These are phyloP conservation scores for Myxozyma mucilagina DNA, from an alignment of 805 yeast genomes.

Conservation along the genomic window DNA sequence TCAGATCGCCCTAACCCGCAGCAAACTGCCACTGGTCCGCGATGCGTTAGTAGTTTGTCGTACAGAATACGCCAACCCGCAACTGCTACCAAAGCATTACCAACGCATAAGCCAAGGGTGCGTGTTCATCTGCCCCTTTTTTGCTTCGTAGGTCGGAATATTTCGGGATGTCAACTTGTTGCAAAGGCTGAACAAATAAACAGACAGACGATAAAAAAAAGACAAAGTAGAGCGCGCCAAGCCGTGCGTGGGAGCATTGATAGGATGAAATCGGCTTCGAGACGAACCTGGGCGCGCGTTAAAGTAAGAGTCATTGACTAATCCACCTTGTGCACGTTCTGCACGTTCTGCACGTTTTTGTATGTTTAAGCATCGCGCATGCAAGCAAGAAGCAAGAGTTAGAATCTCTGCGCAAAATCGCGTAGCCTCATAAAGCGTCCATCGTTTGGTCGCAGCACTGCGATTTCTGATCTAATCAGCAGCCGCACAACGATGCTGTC, in stretches of 20 bases:
- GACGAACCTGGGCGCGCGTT: too few species aligned
- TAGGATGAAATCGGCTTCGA: background rate
- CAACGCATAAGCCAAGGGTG: too few species aligned
- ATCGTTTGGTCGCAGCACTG: conserved; percentile 9
- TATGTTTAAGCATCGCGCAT: background rate
- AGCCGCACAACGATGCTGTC: conserved; percentile 16
- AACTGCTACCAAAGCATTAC: too few species aligned
- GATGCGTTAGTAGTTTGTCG: too few species aligned
- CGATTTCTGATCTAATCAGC: conserved; percentile 20
- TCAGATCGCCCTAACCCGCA: background rate
- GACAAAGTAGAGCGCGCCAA: background rate
- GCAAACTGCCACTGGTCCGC: background rate
- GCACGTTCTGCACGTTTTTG: background rate
- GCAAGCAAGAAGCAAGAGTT: background rate
- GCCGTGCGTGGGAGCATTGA: background rate
- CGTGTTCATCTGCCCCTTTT: too few species aligned
- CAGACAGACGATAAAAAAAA: too few species aligned
- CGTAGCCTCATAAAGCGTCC: conserved; percentile 21
- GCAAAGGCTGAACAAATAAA: too few species aligned
- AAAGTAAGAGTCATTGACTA: too few species aligned
- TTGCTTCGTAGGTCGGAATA: too few species aligned
- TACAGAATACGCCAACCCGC: too few species aligned
- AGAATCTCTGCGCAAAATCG: conserved; percentile 6
- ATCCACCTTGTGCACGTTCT: background rate
- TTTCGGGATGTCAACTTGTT: too few species aligned